phyloP scores from a whole-genome alignment of 306 rosid genomes.

The Sphenostylis stenocarpa region DNA sequence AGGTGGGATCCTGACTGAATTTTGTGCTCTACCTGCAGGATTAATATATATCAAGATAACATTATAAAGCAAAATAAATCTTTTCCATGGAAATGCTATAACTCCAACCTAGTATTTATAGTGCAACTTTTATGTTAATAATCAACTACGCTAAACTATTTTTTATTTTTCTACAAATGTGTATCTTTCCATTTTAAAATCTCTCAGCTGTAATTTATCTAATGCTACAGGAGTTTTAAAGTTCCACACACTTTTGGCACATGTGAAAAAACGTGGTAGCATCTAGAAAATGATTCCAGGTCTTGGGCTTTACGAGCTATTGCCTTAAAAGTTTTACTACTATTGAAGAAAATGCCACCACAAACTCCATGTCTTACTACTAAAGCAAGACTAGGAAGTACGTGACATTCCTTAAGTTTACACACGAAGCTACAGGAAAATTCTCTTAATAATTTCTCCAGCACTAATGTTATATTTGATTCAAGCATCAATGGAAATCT shows the following conservation, averaged over 20 bases:
- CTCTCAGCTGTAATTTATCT: background rate
- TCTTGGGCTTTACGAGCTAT: background rate
- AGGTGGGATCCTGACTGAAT: conserved; percentile 89
- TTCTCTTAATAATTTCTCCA: background rate
- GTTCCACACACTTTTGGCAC: background rate
- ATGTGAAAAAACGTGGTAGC: background rate
- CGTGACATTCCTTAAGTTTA: background rate
- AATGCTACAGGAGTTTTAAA: background rate
- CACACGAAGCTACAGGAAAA: conserved; percentile 13
- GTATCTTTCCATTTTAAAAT: conserved; percentile 2
- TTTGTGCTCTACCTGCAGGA: conserved; percentile 85
- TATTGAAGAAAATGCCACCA: conserved; percentile 1
- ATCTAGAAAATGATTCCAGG: background rate
- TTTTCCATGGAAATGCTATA: background rate
- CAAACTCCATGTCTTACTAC: conserved; percentile 1
- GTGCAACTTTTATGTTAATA: background rate
- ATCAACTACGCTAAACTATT: background rate
- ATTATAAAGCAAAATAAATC: conserved; percentile 10
- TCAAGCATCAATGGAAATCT: background rate
- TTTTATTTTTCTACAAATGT: background rate
- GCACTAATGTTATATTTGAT: conserved; percentile 6
- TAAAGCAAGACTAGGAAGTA: background rate
- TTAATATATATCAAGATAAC: conserved; percentile 10
- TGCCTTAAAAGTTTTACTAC: background rate
- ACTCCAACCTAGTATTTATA: conserved; percentile 2